phyloP scores from a whole-genome alignment of 805 yeast species.

The Wickerhamomyces mucosus region DNA sequence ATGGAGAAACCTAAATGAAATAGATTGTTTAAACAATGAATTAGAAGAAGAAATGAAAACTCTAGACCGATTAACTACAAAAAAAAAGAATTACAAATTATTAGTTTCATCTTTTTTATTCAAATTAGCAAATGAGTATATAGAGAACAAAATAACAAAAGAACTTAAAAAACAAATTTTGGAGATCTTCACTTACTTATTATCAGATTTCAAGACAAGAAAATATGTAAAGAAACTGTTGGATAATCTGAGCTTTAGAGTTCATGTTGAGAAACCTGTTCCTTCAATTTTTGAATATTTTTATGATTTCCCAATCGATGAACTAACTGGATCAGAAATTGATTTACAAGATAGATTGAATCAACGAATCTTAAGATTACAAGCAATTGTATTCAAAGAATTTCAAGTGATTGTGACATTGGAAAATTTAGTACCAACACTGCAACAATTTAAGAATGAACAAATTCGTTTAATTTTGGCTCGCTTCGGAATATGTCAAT shows the following conservation, averaged over 20 bases:
- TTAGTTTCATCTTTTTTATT: no score
- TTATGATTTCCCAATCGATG: slow-evolving; percentile 32
- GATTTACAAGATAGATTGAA: slow-evolving; percentile 10
- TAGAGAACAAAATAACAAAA: no score
- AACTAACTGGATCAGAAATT: slow-evolving; percentile 25
- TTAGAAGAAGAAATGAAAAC: no score
- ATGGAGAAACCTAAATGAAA: no score
- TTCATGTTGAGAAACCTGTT: neutral
- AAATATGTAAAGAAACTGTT: neutral
- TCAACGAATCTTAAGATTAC: slow-evolving; percentile 12
- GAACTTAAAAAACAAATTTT: no score
- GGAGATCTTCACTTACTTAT: no score
- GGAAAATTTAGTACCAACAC: neutral
- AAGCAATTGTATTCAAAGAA: slow-evolving; percentile 13
- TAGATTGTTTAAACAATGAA: no score
- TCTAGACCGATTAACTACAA: no score
- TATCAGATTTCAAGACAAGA: neutral
- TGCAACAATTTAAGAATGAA: neutral
- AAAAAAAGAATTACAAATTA: no score
- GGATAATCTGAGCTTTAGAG: no score
- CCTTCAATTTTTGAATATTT: slow-evolving; percentile 16
- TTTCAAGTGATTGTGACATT: slow-evolving; percentile 1
- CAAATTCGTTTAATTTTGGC: neutral
- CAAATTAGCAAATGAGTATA: no score
- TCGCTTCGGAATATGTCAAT: neutral